Evolutionary conservation across 2,329 filamentous ascomycete genomes (phyloP).

Genomic region (Fusarium buharicum): DNA sequence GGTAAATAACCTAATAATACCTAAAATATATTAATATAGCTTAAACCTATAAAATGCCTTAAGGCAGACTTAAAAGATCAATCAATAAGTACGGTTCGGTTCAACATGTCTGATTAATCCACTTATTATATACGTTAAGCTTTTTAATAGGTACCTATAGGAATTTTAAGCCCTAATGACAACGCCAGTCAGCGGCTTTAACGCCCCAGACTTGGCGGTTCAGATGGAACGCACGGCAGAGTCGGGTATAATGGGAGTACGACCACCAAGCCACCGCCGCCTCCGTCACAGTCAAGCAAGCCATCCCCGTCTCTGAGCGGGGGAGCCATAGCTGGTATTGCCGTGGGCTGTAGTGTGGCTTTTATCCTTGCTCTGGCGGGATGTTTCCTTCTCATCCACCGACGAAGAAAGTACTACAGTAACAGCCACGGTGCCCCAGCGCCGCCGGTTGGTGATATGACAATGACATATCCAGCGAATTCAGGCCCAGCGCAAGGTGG

Average conservation of each 20-base stretch:
- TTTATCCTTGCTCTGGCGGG: neutral
- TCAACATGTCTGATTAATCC: too few species aligned
- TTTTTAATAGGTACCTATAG: too few species aligned
- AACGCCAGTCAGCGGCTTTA: constrained; percentile 10
- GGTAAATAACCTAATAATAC: too few species aligned
- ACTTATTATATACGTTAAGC: too few species aligned
- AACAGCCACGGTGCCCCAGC: constrained; percentile 7
- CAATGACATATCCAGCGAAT: neutral
- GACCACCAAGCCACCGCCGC: neutral
- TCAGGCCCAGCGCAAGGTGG: neutral
- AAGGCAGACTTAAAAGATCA: too few species aligned
- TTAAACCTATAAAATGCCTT: too few species aligned
- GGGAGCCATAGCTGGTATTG: constrained; percentile 16
- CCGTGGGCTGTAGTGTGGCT: constrained; percentile 5
- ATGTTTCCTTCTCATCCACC: neutral
- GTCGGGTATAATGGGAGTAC: constrained; percentile 1
- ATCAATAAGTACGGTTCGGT: too few species aligned
- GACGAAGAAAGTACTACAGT: constrained; percentile 9
- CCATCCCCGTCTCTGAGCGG: neutral
- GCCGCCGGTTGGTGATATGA: neutral
- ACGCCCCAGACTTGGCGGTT: constrained; percentile 10
- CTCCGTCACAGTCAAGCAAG: neutral
- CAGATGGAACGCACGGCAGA: constrained; percentile 4
- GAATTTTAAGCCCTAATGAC: too few species aligned
- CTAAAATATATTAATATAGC: too few species aligned